Conservation (phyloP, 495 filamentous ascomycete species). For the Cercophora sp. region DNA sequence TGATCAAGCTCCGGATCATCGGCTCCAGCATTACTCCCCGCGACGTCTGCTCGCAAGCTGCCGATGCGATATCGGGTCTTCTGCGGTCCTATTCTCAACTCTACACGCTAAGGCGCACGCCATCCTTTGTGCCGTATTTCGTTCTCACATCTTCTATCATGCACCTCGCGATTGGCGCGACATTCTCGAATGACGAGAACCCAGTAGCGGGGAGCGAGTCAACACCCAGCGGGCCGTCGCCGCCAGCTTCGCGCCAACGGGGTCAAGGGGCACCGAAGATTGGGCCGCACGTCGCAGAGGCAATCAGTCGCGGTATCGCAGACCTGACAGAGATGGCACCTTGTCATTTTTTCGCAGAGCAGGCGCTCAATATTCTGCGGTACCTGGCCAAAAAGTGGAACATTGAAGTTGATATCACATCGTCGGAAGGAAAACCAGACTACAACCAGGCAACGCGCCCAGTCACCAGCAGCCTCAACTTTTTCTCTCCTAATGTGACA, state of each 20-base stretch:
- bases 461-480: slow-evolving; percentile 45
- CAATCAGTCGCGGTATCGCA: slow-evolving; percentile 42
- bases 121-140: slow-evolving; percentile 56
- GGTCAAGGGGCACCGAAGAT: slow-evolving; percentile 22
- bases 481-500: slow-evolving; percentile 46
- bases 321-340: slow-evolving; percentile 54
- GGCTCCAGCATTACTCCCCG: slow-evolving; percentile 56
- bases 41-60: slow-evolving; percentile 58
- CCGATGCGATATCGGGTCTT: slow-evolving; percentile 57
- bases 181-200: slow-evolving; percentile 9
- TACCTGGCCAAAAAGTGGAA: slow-evolving; percentile 55
- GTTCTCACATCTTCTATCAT: slow-evolving; percentile 56
- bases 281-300: slow-evolving; percentile 31
- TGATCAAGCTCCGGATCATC: slow-evolving; percentile 58
- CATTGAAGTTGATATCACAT: slow-evolving; percentile 43
- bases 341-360: slow-evolving; percentile 57
- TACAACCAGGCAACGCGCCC: slow-evolving; percentile 31
- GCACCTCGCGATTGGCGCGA: slow-evolving; percentile 51
- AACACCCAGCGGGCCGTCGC: slow-evolving; percentile 17
- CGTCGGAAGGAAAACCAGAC: slow-evolving; percentile 5
- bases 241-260: slow-evolving; percentile 11
- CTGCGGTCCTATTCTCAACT: slow-evolving; percentile 54
- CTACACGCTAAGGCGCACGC: slow-evolving; percentile 55
- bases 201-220: slow-evolving; percentile 4
- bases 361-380: slow-evolving; percentile 54